Evolutionary conservation across 1,139 yeast species (phyloP), one percentile per base, ranked within the genome.

Genomic region (Debaryomyces subglobosus): DNA sequence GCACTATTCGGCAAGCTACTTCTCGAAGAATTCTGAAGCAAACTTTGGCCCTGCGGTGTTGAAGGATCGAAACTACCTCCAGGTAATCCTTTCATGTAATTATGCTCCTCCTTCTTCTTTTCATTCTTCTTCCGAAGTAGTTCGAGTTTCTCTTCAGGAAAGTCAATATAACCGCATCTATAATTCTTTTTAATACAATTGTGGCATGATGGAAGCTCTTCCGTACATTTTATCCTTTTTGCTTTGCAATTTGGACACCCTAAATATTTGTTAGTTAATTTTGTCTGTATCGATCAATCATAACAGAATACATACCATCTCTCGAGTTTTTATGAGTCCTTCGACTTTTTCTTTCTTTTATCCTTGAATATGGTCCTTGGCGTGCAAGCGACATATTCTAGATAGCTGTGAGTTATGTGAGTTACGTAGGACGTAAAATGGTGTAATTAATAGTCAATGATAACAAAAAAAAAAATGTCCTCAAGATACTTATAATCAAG

Each of bases 161-260:
- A 74, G 51, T 74, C 79, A 18, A 73, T 55, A 53, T 75, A 75
- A 1, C 80, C 78, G 61, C 80, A 75, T 9, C 74, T 62, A 49
- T 63, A 63, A 33, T 67, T 62, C 55, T 71, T 75, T 50, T 70
- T 70, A 9, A 68, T 51, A 55, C 79, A 74, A 52, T 74, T 74
- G 15, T 53, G 60, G 50, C 80, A 75, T 18, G 69, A 60, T 6
- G 80, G 80, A 18, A 75, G 62, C 49, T 74, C 79, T 52, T 75
- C 80, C 1, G 72, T 57, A 51, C 79, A 75, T 54, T 74, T 75
- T 59, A 75, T 72, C 54, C 80, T 59, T 51, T 71, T 74, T 8
- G 70, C 67, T 48, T 72, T 71, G 58, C 80, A 75, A 56, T 74
- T 74, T 5, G 79, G 79, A 51, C 79, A 75, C 3, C 72, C 67